A percentile compares a stretch with the other conserved stretches of the same genome.
phyloP scores from a whole-genome alignment of 257 asterid species.

The Solanum chmielewskii region DNA sequence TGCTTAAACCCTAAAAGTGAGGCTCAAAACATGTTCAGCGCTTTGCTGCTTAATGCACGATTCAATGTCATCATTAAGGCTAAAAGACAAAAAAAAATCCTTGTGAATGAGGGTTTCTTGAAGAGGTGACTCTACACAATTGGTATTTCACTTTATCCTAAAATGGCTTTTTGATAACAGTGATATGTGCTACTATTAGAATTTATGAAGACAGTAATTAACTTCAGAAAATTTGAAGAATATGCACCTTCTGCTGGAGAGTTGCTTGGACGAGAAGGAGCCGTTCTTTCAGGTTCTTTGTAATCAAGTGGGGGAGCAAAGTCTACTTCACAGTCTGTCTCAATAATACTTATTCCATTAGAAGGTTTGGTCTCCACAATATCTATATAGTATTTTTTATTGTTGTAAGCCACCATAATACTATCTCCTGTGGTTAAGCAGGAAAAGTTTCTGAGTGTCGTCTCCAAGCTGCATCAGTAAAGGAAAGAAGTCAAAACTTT shows the following conservation, averaged over 20 bases:
- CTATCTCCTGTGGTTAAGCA: slow-evolving; percentile 96
- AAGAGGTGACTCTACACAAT: neutral
- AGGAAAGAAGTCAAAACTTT: neutral
- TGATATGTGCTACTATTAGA: neutral
- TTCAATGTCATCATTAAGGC: neutral
- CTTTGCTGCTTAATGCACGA: neutral
- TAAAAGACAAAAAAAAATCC: neutral
- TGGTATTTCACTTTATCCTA: neutral
- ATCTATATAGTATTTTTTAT: slow-evolving; percentile 85
- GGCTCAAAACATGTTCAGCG: neutral
- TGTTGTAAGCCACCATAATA: slow-evolving; percentile 98
- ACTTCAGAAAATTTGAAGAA: neutral
- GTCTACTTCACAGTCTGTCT: slow-evolving; percentile 99
- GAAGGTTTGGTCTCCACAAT: slow-evolving; percentile 96
- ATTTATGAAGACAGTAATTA: neutral
- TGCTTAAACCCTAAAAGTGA: neutral
- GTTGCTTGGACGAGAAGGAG: slow-evolving; percentile 36
- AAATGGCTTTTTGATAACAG: neutral
- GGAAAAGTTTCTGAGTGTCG: slow-evolving; percentile 89
- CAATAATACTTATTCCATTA: slow-evolving; percentile 79
- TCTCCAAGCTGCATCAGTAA: slow-evolving; percentile 71
- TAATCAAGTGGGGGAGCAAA: slow-evolving; percentile 99
- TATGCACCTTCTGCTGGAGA: slow-evolving; percentile 51
- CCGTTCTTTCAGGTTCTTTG: slow-evolving; percentile 83
- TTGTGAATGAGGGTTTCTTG: neutral